These are phyloP conservation scores for Macadamia tetraphylla DNA, from an alignment of 164 flowering plant species.

Conservation along the genomic window DNA sequence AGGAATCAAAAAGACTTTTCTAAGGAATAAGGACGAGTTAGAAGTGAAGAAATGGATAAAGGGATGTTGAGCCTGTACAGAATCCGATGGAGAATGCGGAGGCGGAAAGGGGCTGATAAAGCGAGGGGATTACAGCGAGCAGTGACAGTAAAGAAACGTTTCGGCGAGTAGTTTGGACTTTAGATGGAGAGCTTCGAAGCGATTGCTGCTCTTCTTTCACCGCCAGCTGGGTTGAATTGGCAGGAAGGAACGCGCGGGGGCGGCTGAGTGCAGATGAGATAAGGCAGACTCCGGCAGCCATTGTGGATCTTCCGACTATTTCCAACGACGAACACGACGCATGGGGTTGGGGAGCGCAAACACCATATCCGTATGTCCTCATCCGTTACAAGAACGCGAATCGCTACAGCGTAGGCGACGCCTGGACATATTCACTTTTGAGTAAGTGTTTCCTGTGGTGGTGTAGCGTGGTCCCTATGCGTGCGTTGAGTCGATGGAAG, in stretches of 20 bases:
- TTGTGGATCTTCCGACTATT: neutral
- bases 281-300: neutral
- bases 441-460: too few relatives aligned
- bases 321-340: too few relatives aligned
- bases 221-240: neutral
- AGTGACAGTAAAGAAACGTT: conserved; percentile 24
- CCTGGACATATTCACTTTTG: too few relatives aligned
- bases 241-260: neutral
- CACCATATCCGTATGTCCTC: too few relatives aligned
- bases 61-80: conserved; percentile 24
- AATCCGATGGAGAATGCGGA: conserved; percentile 56
- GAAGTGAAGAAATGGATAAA: neutral
- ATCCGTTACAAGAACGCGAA: too few relatives aligned
- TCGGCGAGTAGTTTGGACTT: conserved; percentile 22
- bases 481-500: too few relatives aligned
- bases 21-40: conserved; percentile 3
- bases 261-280: neutral
- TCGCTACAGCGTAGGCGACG: too few relatives aligned
- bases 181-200: neutral
- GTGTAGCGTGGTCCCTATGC: too few relatives aligned
- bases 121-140: conserved; percentile 24
- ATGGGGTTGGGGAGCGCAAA: too few relatives aligned
- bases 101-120: conserved; percentile 31
- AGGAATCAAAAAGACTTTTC: neutral
- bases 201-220: neutral